Evolutionary conservation across 2,329 filamentous ascomycete species (phyloP), one percentile per base, ranked within the genome.

Genomic region (Fusarium veterinarium): DNA sequence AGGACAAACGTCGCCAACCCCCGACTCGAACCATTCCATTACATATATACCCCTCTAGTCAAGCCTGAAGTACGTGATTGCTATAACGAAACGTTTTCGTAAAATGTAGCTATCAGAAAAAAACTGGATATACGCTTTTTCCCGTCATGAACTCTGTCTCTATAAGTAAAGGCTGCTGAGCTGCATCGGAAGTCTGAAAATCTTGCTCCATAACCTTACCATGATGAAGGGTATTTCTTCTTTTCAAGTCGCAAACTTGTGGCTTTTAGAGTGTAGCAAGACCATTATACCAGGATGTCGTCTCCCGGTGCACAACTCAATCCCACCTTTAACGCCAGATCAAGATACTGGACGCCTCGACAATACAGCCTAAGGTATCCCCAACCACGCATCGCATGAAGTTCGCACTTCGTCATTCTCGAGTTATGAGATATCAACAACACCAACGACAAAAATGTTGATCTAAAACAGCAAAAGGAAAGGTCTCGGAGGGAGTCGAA

Each of bases 401-500:
- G 28, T 49, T 31, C 17, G 19, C 8, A n/a, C n/a, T 25, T 52
- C 13, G 28, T 38, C 13, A 28, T n/a, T 28, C 23, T 6, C 6
- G 14, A 20, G 23, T n/a, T 20, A 13, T 16, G 8, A 20, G 13
- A n/a, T 8, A 37, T 16, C 49, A 28, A 3, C 31, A 25, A 51
- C 48, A n/a, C 19, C 12, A 14, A 38, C 23, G 4, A 8, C 33
- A 45, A 56, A 55, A 23, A 30, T 3, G 5, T 16, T 19, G 6
- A 14, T 16, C 9, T 4, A n/a, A 11, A 14, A 5, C 16, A 20
- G 2, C 4, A 10, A 10, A 25, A 35, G 5, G 63, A 61, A 38
- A 76, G 74, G 74, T 76, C 60, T 51, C 71, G 64, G 74, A 37
- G 74, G 74, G 74, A 76, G 74, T 76, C 74, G 74, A 76, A 76